Percentiles rank a stretch among this genome's conserved stretches.
Evolutionary conservation across 1,284 basidiomycete genomes (phyloP).

Genomic region (Naganishia sp.): DNA sequence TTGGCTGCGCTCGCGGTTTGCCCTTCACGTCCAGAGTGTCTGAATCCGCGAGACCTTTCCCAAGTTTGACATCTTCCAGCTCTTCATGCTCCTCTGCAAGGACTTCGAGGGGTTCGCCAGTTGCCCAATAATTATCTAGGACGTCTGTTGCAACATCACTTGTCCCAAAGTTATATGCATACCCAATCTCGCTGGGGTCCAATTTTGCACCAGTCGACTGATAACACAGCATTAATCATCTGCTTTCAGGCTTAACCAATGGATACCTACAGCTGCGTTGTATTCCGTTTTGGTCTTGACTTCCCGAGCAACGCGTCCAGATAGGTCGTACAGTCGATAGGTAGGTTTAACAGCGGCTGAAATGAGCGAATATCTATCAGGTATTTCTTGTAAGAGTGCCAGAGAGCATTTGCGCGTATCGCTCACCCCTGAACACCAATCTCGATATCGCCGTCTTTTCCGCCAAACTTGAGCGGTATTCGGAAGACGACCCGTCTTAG

Average conservation of each 20-base stretch:
- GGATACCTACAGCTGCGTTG: constrained; percentile 68
- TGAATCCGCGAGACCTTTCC: constrained; percentile 3
- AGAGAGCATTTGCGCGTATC: constrained; percentile 33
- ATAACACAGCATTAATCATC: neutral
- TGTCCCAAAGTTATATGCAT: constrained; percentile 50
- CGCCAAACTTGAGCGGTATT: constrained; percentile 74
- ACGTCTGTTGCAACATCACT: constrained; percentile 42
- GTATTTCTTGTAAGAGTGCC: constrained; percentile 4
- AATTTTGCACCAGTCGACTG: constrained; percentile 52
- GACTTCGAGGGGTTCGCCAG: constrained; percentile 28
- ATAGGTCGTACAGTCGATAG: constrained; percentile 77
- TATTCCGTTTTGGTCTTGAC: constrained; percentile 69
- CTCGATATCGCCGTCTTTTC: constrained; percentile 64
- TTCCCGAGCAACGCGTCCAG: constrained; percentile 73
- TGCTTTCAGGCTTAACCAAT: neutral
- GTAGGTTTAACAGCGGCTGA: constrained; percentile 78
- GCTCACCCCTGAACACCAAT: constrained; percentile 87
- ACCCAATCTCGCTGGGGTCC: constrained; percentile 45
- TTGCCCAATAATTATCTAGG: constrained; percentile 37
- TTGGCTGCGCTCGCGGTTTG: constrained; percentile 35
- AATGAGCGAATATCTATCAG: constrained; percentile 73
- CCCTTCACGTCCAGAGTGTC: constrained; percentile 10
- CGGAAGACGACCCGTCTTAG: constrained; percentile 86
- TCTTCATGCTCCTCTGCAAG: constrained; percentile 28
- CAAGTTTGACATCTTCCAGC: constrained; percentile 19